phyloP scores from a whole-genome alignment of 371 early-diverging fungal species.

The Mucor piriformis region DNA sequence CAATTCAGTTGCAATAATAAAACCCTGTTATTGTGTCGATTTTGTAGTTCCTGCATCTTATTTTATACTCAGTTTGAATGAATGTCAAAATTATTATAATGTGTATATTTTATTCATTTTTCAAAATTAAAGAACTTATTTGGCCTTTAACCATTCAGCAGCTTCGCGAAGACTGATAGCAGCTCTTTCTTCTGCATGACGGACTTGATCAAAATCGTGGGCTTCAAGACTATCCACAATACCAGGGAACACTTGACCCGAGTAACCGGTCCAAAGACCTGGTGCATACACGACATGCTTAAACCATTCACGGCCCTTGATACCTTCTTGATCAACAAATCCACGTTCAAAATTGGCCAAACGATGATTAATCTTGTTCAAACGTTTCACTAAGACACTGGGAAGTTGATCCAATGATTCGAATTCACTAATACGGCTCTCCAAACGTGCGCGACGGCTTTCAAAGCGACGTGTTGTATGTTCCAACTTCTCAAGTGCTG shows the following conservation, averaged over 20 bases:
- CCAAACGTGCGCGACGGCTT: slow-evolving; percentile 5
- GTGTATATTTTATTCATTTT: not conserved
- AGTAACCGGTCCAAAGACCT: slow-evolving; percentile 57
- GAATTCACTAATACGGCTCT: slow-evolving; percentile 4
- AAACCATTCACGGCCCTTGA: slow-evolving; percentile 63
- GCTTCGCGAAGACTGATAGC: slow-evolving; percentile 22
- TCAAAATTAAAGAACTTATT: not conserved
- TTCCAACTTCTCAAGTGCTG: slow-evolving; percentile 15
- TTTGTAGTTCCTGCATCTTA: no score
- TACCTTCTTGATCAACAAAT: slow-evolving; percentile 60
- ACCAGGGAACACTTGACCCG: slow-evolving; percentile 54
- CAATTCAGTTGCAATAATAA: not conserved
- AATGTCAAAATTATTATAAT: not conserved
- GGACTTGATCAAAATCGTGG: slow-evolving; percentile 24
- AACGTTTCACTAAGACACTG: slow-evolving; percentile 19
- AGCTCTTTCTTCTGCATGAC: slow-evolving; percentile 31
- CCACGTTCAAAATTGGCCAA: slow-evolving; percentile 56
- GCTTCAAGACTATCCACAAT: slow-evolving; percentile 53
- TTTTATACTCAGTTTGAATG: not conserved
- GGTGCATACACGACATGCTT: slow-evolving; percentile 67
- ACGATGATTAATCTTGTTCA: slow-evolving; percentile 43
- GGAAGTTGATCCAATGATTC: slow-evolving; percentile 3
- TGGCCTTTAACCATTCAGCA: not conserved
- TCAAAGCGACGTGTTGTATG: slow-evolving; percentile 12
- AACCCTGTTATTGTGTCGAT: not conserved